Base-by-base conservation (phyloP, 305 asterid genomes). In the Striga hermonthica region DNA sequence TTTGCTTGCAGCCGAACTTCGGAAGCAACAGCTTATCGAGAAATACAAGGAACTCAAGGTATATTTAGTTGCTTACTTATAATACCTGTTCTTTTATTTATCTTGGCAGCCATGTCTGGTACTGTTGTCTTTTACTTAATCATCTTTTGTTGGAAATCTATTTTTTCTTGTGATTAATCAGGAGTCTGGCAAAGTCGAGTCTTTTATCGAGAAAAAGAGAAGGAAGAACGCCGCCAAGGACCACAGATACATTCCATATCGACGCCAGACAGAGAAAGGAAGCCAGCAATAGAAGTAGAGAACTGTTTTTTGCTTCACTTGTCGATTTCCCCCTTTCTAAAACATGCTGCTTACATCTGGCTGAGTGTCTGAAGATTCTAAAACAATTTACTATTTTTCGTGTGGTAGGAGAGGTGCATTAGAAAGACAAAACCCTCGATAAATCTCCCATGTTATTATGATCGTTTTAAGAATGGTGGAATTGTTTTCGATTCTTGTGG, bases 31-130 rank as follows among this genome's bases (percentile, higher is more conserved):
- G 79, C 91, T 79, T 61, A 65, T 79, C n/a, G 93, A 86, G 82
- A 88, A 88, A 71, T 94, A 67, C 81, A 76, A 88, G 56, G 91
- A 88, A 73, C 98, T 90, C 80, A 85, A 88, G 95, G 97, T 86
- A 78, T 41, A 41, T 41, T 22, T 22, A 22, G 31, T 22, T 50
- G 4, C 11, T 34, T 57, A 12, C 10, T 13, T 45, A 39, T n/a
- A 67, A 53, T 56, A 39, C 43, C 34, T 28, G 41, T 52, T 48
- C 49, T 8, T 35, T 22, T 34, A 3, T 63, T n/a, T 22, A 7
- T 4, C 59, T 52, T 40, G 4, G 64, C 14, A 9, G 16, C 28
- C 57, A 58, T 39, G 53, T 34, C 60, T 37, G 44, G 55, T 16
- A 11, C 28, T n/a, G 8, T 35, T 43, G 4, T 6, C 44, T 37